Evolutionary conservation across 2,329 filamentous ascomycete genomes (phyloP).

Genomic region (Pochonia chlamydosporia): DNA sequence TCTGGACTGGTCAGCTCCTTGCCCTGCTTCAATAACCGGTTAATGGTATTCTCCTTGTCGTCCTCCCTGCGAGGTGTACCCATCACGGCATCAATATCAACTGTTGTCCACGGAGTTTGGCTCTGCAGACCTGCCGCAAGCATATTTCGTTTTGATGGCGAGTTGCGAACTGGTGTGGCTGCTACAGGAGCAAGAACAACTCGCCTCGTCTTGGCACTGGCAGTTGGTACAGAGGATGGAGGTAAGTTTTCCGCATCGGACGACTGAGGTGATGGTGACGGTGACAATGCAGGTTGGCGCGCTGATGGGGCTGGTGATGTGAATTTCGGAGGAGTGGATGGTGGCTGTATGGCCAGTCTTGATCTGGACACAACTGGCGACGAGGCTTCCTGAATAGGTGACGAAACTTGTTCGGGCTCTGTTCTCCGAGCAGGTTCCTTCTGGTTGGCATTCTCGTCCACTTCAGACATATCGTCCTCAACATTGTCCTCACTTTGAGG

Average conservation of each 20-base stretch:
- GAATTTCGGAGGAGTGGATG: conserved; percentile 36
- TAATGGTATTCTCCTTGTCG: conserved; percentile 48
- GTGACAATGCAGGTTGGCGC: conserved; percentile 50
- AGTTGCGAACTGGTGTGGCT: conserved; percentile 43
- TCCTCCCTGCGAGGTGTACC: conserved; percentile 33
- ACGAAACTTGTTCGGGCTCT: neutral
- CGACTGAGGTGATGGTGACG: conserved; percentile 65
- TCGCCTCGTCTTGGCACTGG: conserved; percentile 38
- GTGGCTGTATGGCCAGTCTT: conserved; percentile 20
- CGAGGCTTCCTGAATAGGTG: neutral
- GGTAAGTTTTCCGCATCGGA: conserved; percentile 78
- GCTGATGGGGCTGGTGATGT: conserved; percentile 42
- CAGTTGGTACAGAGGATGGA: conserved; percentile 58
- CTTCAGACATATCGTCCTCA: conserved; percentile 9
- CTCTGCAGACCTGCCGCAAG: conserved; percentile 50
- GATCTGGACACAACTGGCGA: conserved; percentile 1
- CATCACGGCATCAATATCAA: conserved; percentile 72
- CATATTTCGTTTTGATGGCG: conserved; percentile 57
- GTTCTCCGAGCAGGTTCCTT: neutral
- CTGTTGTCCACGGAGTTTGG: conserved; percentile 61
- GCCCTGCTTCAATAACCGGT: conserved; percentile 46
- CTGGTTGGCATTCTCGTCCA: conserved; percentile 1
- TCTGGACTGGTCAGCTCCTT: conserved; percentile 66
- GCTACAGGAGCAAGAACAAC: conserved; percentile 40
- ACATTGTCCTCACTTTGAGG: conserved; percentile 3